These are phyloP conservation scores for Thielaviopsis populi DNA, from an alignment of 2,329 filamentous ascomycete genomes.

Conservation along the genomic window DNA sequence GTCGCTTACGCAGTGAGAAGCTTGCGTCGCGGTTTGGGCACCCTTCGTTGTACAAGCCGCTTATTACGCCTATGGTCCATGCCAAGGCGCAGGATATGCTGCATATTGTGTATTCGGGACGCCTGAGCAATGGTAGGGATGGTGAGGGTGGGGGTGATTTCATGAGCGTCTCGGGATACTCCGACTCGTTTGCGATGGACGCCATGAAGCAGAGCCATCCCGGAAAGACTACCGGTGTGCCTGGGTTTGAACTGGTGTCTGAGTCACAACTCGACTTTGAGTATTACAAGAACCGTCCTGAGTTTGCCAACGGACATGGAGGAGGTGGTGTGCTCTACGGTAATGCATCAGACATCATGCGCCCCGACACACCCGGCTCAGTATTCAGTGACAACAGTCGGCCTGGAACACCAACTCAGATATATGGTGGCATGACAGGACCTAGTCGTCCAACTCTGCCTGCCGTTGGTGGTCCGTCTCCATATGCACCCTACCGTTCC, in stretches of 20 bases:
- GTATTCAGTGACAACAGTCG: slow-evolving; percentile 30
- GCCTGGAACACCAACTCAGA: slow-evolving; percentile 32
- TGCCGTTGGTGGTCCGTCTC: slow-evolving; percentile 12
- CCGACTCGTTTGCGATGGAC: slow-evolving; percentile 67
- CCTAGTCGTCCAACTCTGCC: slow-evolving; percentile 7
- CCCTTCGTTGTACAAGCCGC: slow-evolving; percentile 72
- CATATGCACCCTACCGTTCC: slow-evolving; percentile 19
- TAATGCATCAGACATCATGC: slow-evolving; percentile 39
- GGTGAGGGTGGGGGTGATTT: slow-evolving; percentile 38
- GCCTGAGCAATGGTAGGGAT: slow-evolving; percentile 52
- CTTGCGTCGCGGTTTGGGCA: slow-evolving; percentile 73
- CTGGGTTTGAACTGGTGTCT: slow-evolving; percentile 79
- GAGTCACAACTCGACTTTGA: slow-evolving; percentile 79
- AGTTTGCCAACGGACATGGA: slow-evolving; percentile 66
- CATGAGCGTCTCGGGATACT: slow-evolving; percentile 54
- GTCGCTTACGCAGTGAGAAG: slow-evolving; percentile 47
- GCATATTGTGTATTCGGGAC: slow-evolving; percentile 71
- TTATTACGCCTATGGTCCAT: slow-evolving; percentile 92
- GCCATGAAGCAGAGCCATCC: slow-evolving; percentile 49
- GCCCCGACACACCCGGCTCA: slow-evolving; percentile 47
- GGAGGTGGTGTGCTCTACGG: slow-evolving; percentile 58
- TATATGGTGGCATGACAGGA: slow-evolving; percentile 21
- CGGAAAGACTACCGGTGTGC: slow-evolving; percentile 33
- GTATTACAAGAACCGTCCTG: slow-evolving; percentile 77
- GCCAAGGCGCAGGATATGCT: slow-evolving; percentile 78